Evolutionary conservation across 1,284 basidiomycete genomes (phyloP), one percentile per base, ranked within the genome.

Genomic region (Sporisorium reilianum): DNA sequence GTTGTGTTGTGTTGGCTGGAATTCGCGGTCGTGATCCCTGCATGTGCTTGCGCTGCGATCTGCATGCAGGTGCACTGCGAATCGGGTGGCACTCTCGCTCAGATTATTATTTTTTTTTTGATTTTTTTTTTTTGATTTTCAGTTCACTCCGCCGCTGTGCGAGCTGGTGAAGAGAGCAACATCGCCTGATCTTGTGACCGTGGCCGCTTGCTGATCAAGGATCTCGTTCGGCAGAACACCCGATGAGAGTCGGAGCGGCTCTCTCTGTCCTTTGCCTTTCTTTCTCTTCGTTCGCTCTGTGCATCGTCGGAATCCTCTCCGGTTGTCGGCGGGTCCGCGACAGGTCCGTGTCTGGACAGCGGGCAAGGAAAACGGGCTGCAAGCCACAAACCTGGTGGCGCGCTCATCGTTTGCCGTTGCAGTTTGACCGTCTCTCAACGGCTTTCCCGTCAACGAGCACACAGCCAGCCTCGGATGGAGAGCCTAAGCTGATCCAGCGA

Each of bases 181-280:
- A 28, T 30, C 18, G 46, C 32, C 49, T 50, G 34, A 36, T 50
- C 34, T 50, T 50, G 49, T 50, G 32, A 34, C 23, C 28, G 11
- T 20, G 46, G 9, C 28, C 28, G 28, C 36, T 18, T 41, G 38
- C 38, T 18, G 38, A 41, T 38, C 36, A 38, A 5, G 5, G 36
- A 38, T 20, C 18, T 48, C 26, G 2, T 30, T 48, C n/a, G 28
- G 46, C 26, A 48, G 14, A 10, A 28, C 23, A 30, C 9, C 28
- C 26, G 46, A 41, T 41, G 38, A 2, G n/a, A 41, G 18, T 20
- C 3, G 38, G n/a, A 38, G 36, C 36, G 36, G 18, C 16, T 38
- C 32, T 11, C 32, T 34, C n/a, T n/a, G n/a, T n/a, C n/a, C n/a
- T 34, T 3, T 14, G 6, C 34, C 12, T n/a, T 18, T 38, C 36